Conservation (phyloP, 2,329 filamentous ascomycete genomes). For the Neopestalotiopsis sp. region DNA sequence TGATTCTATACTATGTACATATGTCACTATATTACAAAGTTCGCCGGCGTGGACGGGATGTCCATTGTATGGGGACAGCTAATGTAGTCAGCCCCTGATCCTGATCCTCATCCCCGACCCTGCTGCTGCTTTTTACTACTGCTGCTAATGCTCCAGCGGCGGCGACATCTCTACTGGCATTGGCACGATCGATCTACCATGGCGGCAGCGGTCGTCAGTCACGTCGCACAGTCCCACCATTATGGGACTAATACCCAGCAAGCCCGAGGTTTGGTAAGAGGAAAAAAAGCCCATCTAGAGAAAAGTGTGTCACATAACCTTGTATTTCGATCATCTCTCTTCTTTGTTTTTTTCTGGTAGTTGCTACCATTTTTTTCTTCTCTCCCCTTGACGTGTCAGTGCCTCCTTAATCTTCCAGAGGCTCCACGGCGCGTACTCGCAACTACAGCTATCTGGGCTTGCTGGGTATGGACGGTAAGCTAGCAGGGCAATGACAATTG, state of each 20-base stretch:
- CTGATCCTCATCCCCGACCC: background rate
- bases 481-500: background rate
- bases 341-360: background rate
- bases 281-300: background rate
- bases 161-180: background rate
- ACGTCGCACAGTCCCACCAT: conserved; percentile 16
- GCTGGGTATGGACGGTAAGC: background rate
- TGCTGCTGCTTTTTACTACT: background rate
- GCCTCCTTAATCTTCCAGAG: background rate
- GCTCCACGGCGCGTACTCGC: background rate
- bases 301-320: background rate
- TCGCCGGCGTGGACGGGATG: background rate
- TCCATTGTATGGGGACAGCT: background rate
- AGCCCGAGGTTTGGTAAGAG: background rate
- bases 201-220: background rate
- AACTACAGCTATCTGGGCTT: background rate
- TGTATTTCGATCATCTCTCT: background rate
- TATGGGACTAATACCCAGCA: conserved; percentile 6
- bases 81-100: conserved; percentile 1
- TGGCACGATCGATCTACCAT: conserved; percentile 14
- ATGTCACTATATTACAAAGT: conserved; percentile 2
- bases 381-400: background rate
- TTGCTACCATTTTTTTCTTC: background rate
- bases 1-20: background rate
- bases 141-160: background rate